A percentile compares a stretch with the other conserved stretches of the same genome.
phyloP scores from a whole-genome alignment of 169 alveolate species.

The Plasmodium knowlesi region DNA sequence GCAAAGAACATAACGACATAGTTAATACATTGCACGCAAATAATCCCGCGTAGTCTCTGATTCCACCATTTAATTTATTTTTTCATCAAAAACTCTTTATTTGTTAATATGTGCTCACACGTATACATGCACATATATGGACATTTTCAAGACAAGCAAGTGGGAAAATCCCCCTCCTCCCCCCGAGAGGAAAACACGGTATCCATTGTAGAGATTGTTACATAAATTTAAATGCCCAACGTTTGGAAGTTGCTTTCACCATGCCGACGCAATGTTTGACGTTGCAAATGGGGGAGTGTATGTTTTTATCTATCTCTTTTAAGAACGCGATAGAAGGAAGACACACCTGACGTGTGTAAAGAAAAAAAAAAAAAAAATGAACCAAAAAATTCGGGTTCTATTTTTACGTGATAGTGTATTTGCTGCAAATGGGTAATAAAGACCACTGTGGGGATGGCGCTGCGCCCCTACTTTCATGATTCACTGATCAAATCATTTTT shows the following conservation, averaged over 20 bases:
- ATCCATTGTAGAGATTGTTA: background rate
- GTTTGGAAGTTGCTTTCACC: background rate
- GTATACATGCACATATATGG: background rate
- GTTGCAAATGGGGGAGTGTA: background rate
- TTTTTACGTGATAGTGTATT: background rate
- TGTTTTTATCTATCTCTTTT: background rate
- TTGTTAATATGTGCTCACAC: conserved; percentile 11
- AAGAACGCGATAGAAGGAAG: background rate
- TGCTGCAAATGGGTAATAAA: background rate
- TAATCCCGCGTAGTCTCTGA: background rate
- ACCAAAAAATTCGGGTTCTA: background rate
- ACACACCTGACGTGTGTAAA: background rate
- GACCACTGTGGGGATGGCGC: background rate
- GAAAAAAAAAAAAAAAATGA: background rate
- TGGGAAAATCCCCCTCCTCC: conserved; percentile 6
- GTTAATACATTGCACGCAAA: background rate
- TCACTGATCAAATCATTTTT: background rate
- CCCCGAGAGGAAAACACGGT: background rate
- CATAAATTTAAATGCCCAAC: background rate
- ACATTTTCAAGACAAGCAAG: background rate
- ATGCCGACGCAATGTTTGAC: background rate
- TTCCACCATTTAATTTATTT: conserved; percentile 39
- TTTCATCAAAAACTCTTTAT: conserved; percentile 17
- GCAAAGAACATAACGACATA: background rate
- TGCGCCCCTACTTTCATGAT: background rate